These are phyloP conservation scores for Hyparrhenia diplandra DNA, from an alignment of 176 grass and related monocot genomes.

Conservation along the genomic window DNA sequence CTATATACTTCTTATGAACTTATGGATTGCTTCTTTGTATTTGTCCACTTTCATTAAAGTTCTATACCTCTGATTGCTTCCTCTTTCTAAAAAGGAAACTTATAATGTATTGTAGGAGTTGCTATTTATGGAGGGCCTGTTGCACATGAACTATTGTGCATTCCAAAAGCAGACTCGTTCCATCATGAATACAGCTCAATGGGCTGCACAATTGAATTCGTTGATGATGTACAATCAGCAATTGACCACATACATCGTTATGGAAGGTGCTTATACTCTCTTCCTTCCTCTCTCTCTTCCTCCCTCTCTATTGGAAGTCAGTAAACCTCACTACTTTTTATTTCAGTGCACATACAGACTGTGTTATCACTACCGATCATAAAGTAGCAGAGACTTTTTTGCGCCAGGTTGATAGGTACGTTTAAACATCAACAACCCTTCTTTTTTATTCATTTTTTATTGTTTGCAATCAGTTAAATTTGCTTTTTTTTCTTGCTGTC, in stretches of 20 bases:
- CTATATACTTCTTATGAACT: not conserved
- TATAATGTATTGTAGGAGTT: slow-evolving; percentile 54
- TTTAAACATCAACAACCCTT: not conserved
- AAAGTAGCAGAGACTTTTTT: slow-evolving; percentile 70
- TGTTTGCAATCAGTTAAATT: not conserved
- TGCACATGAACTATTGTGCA: slow-evolving; percentile 41
- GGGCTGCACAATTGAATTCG: slow-evolving; percentile 83
- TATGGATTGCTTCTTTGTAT: not conserved
- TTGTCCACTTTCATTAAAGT: not conserved
- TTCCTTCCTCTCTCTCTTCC: too few relatives aligned
- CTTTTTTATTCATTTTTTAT: not conserved
- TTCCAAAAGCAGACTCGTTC: slow-evolving; percentile 60
- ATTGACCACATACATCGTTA: slow-evolving; percentile 84
- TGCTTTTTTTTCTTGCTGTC: not conserved
- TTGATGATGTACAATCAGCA: slow-evolving; percentile 79
- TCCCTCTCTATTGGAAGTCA: not conserved
- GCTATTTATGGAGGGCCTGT: slow-evolving; percentile 66
- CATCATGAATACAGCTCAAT: slow-evolving; percentile 85
- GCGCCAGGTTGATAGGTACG: slow-evolving; percentile 84
- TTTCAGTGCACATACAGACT: slow-evolving; percentile 91
- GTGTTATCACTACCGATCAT: slow-evolving; percentile 67
- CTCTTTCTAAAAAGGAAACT: not conserved
- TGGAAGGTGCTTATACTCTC: slow-evolving; percentile 64
- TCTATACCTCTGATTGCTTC: not conserved
- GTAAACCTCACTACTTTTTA: not conserved